Evolutionary conservation across 129 eudicot genomes (phyloP).

Genomic region (Saposhnikovia divaricata): DNA sequence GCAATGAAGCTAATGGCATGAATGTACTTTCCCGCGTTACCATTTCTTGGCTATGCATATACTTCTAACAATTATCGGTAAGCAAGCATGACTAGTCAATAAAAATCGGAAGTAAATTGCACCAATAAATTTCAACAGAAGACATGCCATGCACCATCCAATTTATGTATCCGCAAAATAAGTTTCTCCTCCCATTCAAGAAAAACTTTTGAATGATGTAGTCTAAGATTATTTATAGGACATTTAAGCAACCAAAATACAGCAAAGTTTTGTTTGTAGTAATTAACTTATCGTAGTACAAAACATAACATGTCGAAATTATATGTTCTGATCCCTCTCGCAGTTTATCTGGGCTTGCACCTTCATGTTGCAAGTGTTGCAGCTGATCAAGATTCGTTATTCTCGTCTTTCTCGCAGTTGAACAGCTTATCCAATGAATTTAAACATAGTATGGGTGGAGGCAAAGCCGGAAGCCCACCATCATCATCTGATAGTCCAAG

Average conservation of each 20-base stretch:
- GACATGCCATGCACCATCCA: neutral
- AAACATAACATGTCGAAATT: neutral
- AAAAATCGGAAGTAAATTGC: neutral
- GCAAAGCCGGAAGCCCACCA: neutral
- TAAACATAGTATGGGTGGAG: neutral
- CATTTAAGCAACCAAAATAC: neutral
- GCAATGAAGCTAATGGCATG: no score
- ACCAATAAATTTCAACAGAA: neutral
- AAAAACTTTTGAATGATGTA: neutral
- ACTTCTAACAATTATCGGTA: neutral
- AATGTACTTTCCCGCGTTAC: neutral
- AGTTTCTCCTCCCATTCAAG: neutral
- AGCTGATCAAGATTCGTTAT: neutral
- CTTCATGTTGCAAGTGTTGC: neutral
- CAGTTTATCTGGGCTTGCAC: neutral
- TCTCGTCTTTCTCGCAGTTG: neutral
- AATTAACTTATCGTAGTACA: neutral
- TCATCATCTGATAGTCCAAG: neutral
- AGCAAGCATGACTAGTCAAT: neutral
- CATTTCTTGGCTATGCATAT: neutral
- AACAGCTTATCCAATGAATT: neutral
- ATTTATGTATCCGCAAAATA: neutral
- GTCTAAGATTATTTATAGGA: neutral
- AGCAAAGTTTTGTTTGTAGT: neutral
- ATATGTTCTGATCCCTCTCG: neutral